Conservation (phyloP, 2,329 filamentous ascomycete genomes). For the Dissoconium aciculare region DNA sequence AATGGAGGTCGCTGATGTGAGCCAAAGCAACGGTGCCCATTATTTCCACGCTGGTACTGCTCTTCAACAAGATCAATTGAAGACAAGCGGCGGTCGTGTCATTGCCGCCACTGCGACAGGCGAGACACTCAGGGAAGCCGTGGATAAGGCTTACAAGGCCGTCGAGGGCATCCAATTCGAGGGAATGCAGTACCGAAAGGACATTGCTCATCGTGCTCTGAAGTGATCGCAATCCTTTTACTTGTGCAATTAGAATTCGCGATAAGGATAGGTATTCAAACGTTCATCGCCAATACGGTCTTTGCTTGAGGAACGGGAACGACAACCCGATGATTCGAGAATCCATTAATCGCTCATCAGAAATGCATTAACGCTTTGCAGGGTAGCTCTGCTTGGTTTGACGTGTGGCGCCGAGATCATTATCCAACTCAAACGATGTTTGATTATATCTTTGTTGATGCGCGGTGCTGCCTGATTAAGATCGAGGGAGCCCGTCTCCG, state of each 20-base stretch:
- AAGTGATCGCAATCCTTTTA: no score
- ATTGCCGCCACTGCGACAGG: conserved; percentile 81
- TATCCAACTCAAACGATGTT: conserved; percentile 64
- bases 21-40: conserved; percentile 41
- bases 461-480: conserved; percentile 1
- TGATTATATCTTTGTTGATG: conserved; percentile 59
- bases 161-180: conserved; percentile 69
- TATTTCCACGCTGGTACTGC: conserved; percentile 90
- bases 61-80: conserved; percentile 46
- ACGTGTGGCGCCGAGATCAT: conserved; percentile 63
- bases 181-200: conserved; percentile 80
- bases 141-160: conserved; percentile 74
- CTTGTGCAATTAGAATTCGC: no score
- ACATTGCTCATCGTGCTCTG: conserved; percentile 55
- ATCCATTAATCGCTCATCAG: no score
- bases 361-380: conserved; percentile 88
- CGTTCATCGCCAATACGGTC: no score
- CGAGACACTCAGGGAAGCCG: conserved; percentile 62
- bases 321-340: no score
- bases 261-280: no score
- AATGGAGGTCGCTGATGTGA: conserved; percentile 38
- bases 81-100: conserved; percentile 75
- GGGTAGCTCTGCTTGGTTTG: conserved; percentile 68
- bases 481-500: conserved; percentile 38
- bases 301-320: no score